Conservation (phyloP, 164 flowering plant genomes). For the Houttuynia cordata region DNA sequence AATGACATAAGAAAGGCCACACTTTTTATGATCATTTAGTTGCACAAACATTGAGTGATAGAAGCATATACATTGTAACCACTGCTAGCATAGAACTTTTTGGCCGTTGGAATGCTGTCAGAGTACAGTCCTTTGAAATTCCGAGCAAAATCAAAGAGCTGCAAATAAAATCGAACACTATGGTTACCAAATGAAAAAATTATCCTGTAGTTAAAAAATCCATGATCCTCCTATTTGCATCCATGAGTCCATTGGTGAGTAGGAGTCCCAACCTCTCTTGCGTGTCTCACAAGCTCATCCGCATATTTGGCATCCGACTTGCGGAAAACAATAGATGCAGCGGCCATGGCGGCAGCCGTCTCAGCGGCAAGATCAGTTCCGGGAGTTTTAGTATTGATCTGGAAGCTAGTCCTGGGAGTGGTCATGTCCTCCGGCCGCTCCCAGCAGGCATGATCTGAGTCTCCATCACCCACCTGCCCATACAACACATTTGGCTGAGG, state of each 20-base stretch:
- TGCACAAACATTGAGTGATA: no score
- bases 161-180: background rate
- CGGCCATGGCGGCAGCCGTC: constrained; percentile 71
- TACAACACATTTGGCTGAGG: constrained; percentile 29
- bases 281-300: constrained; percentile 27
- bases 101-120: constrained; percentile 50
- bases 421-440: constrained; percentile 71
- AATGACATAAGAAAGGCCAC: no score
- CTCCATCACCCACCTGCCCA: constrained; percentile 61
- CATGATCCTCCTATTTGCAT: background rate
- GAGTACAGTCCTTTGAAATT: constrained; percentile 66
- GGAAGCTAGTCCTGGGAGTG: constrained; percentile 37
- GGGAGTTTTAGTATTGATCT: constrained; percentile 33
- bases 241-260: no score
- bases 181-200: no score
- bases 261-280: constrained; percentile 26
- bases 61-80: constrained; percentile 46
- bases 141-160: constrained; percentile 56
- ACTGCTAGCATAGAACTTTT: constrained; percentile 54
- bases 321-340: constrained; percentile 48
- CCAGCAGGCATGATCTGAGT: constrained; percentile 66
- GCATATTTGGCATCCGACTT: constrained; percentile 25
- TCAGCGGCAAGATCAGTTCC: constrained; percentile 75
- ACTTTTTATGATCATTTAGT: no score
- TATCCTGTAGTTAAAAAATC: no score